Evolutionary conservation across 2,329 filamentous ascomycete species (phyloP).

Genomic region (Hymenoscyphus fraxineus): DNA sequence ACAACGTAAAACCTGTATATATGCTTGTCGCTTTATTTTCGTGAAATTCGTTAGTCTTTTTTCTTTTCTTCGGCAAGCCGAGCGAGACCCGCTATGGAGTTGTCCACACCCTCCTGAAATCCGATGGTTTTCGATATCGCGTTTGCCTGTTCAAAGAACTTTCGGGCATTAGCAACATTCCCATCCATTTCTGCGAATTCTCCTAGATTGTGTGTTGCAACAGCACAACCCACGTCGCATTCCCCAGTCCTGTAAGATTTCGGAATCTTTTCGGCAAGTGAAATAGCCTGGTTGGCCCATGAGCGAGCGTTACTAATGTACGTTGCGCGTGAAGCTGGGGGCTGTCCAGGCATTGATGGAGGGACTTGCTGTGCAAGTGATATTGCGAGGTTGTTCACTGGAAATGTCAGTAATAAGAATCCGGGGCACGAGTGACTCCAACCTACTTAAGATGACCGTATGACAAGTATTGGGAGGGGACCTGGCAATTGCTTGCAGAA

Average conservation of each 20-base stretch:
- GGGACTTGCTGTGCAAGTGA: slow-evolving; percentile 56
- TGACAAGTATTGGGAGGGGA: slow-evolving; percentile 66
- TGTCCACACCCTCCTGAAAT: slow-evolving; percentile 48
- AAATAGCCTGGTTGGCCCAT: slow-evolving; percentile 77
- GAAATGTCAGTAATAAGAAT: slow-evolving; percentile 12
- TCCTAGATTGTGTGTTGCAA: slow-evolving; percentile 80
- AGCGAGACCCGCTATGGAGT: slow-evolving; percentile 50
- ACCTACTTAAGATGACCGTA: slow-evolving; percentile 70
- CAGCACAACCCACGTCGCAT: slow-evolving; percentile 79
- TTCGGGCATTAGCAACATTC: slow-evolving; percentile 59
- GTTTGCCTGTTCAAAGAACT: slow-evolving; percentile 65
- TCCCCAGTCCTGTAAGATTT: slow-evolving; percentile 67
- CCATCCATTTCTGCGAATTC: slow-evolving; percentile 77
- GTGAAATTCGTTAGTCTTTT: background rate
- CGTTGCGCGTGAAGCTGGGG: slow-evolving; percentile 52
- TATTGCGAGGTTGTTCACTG: slow-evolving; percentile 79
- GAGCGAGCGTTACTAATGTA: slow-evolving; percentile 66
- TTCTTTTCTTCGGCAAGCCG: slow-evolving; percentile 19
- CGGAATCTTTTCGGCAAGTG: slow-evolving; percentile 60
- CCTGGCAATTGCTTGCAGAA: slow-evolving; percentile 76
- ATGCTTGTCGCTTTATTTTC: background rate
- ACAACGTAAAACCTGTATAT: slow-evolving; percentile 1
- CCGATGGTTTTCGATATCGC: slow-evolving; percentile 54
- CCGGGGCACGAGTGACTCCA: background rate
- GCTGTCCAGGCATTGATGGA: slow-evolving; percentile 34